Percentiles rank a stretch among this genome's conserved stretches.
phyloP scores from a whole-genome alignment of 2,329 filamentous ascomycete species.

The Colletotrichum eleusines region DNA sequence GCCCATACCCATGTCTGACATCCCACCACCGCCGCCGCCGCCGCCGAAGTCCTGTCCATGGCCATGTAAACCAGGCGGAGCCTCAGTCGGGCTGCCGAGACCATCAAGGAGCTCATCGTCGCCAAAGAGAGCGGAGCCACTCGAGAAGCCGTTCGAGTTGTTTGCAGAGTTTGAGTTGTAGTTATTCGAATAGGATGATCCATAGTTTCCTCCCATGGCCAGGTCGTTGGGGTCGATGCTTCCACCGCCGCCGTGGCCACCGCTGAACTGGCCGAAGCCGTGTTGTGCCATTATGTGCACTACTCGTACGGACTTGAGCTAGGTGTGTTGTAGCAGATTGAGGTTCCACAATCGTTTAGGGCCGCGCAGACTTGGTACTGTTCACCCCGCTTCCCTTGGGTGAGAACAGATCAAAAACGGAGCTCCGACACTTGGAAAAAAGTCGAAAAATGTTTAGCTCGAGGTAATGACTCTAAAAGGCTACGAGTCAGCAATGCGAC shows the following conservation, averaged over 20 bases:
- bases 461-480: slow-evolving; percentile 1
- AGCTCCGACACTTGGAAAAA: slow-evolving; percentile 1
- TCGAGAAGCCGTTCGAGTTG: slow-evolving; percentile 78
- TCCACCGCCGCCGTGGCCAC: slow-evolving; percentile 60
- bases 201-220: slow-evolving; percentile 73
- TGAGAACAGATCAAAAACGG: neutral
- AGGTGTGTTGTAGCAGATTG: neutral
- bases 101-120: slow-evolving; percentile 91
- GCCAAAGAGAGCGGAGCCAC: slow-evolving; percentile 81
- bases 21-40: slow-evolving; percentile 48
- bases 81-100: slow-evolving; percentile 68
- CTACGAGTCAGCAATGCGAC: slow-evolving; percentile 21
- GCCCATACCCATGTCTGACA: slow-evolving; percentile 69
- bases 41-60: slow-evolving; percentile 66
- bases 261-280: slow-evolving; percentile 68
- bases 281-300: slow-evolving; percentile 64
- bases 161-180: slow-evolving; percentile 69
- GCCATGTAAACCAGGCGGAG: slow-evolving; percentile 63
- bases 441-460: neutral
- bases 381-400: slow-evolving; percentile 33
- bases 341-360: slow-evolving; percentile 16
- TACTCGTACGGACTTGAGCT: slow-evolving; percentile 4
- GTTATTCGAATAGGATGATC: slow-evolving; percentile 66
- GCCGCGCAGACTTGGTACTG: slow-evolving; percentile 11
- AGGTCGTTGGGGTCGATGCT: slow-evolving; percentile 89